Evolutionary conservation across 768 basidiomycete genomes (phyloP).

Genomic region (Russula ochroleuca): DNA sequence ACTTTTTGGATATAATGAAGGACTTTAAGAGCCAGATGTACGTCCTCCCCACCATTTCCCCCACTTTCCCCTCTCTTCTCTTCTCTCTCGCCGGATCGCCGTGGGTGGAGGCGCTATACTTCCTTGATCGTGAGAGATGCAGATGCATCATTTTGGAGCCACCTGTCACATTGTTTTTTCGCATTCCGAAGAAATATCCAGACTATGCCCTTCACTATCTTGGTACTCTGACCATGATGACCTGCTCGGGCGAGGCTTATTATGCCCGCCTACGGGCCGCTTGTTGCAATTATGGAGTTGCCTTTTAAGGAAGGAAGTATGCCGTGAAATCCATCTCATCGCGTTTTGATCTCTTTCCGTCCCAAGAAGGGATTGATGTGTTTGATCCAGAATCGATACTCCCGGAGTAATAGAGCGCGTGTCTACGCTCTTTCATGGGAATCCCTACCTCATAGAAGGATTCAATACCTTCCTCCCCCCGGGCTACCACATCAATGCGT

Average conservation of each 20-base stretch:
- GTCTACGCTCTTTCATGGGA: constrained; percentile 86
- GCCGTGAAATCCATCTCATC: constrained; percentile 4
- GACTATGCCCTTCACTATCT: background rate
- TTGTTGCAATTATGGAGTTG: background rate
- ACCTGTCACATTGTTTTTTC: background rate
- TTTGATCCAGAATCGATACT: constrained; percentile 76
- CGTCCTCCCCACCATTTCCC: constrained; percentile 36
- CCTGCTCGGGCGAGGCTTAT: background rate
- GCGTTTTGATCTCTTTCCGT: constrained; percentile 24
- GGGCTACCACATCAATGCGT: constrained; percentile 90
- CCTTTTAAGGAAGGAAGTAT: constrained; percentile 10
- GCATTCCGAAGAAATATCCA: background rate
- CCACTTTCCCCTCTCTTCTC: background rate
- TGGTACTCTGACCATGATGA: background rate
- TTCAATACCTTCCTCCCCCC: constrained; percentile 97
- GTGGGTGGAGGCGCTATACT: too few relatives aligned
- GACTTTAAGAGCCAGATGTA: constrained; percentile 96
- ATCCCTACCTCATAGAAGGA: constrained; percentile 86
- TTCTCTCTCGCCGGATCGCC: background rate
- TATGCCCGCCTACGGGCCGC: constrained; percentile 9
- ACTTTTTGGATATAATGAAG: constrained; percentile 96
- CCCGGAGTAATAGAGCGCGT: constrained; percentile 96
- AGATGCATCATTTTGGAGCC: background rate
- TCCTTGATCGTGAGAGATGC: constrained; percentile 1
- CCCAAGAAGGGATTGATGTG: constrained; percentile 23